These are phyloP conservation scores for Mariannaea elegans DNA, from an alignment of 2,329 filamentous ascomycete genomes.

Conservation along the genomic window DNA sequence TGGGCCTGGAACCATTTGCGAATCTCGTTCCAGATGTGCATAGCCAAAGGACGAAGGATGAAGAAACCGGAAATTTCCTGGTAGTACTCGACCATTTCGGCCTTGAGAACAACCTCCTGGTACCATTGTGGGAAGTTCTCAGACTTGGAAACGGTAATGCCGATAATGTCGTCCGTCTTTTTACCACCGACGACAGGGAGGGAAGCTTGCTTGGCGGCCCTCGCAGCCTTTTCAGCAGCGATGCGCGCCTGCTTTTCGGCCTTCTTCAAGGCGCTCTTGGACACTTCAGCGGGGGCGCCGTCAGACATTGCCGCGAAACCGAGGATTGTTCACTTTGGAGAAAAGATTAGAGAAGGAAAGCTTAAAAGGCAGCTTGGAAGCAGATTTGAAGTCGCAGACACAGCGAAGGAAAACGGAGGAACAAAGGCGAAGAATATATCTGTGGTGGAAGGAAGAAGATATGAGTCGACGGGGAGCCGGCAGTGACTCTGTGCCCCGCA, in stretches of 20 bases:
- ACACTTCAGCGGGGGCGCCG: slow-evolving; percentile 49
- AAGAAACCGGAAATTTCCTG: slow-evolving; percentile 95
- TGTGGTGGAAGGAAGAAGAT: slow-evolving; percentile 26
- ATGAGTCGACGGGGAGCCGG: slow-evolving; percentile 41
- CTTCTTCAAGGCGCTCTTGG: slow-evolving; percentile 73
- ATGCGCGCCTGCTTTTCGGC: slow-evolving; percentile 70
- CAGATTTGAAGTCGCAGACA: slow-evolving; percentile 24
- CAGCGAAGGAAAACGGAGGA: slow-evolving; percentile 24
- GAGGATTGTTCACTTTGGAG: slow-evolving; percentile 6
- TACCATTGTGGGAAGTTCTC: slow-evolving; percentile 96
- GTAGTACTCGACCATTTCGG: slow-evolving; percentile 98
- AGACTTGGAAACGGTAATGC: slow-evolving; percentile 85
- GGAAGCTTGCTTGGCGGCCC: slow-evolving; percentile 64
- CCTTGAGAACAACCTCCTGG: slow-evolving; percentile 96
- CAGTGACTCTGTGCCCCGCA: slow-evolving; percentile 40
- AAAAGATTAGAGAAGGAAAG: slow-evolving; percentile 9
- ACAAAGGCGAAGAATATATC: slow-evolving; percentile 20
- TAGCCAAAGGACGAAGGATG: slow-evolving; percentile 79
- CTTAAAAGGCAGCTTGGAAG: slow-evolving; percentile 13
- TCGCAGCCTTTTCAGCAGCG: slow-evolving; percentile 69
- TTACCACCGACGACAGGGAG: slow-evolving; percentile 66
- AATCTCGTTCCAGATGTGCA: slow-evolving; percentile 74
- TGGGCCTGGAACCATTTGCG: slow-evolving; percentile 73
- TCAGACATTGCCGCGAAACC: slow-evolving; percentile 42
- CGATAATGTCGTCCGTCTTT: slow-evolving; percentile 77